A percentile compares a stretch with the other conserved stretches of the same genome.
These are phyloP conservation scores for Hortiboletus flavorubellus DNA, from an alignment of 768 basidiomycete genomes.

Conservation along the genomic window DNA sequence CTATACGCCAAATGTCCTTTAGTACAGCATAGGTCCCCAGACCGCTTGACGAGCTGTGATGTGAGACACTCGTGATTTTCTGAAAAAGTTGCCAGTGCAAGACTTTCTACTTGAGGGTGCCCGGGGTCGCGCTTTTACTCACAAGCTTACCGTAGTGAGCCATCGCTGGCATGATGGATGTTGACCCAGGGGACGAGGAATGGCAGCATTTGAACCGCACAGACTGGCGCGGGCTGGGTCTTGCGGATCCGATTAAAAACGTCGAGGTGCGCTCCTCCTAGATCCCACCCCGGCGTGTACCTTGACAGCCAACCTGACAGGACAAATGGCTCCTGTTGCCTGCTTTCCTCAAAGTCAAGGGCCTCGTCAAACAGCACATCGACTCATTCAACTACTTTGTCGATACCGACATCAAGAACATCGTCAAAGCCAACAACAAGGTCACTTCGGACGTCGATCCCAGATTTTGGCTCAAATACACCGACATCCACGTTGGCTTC, in stretches of 20 bases:
- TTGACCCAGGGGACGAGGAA: slow-evolving; percentile 36
- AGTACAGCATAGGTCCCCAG: background rate
- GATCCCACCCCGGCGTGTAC: background rate
- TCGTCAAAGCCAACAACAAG: slow-evolving; percentile 89
- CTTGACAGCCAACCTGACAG: slow-evolving; percentile 37
- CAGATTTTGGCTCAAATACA: slow-evolving; percentile 94
- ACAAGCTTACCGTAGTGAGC: background rate
- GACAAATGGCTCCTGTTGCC: slow-evolving; percentile 99
- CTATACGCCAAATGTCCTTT: slow-evolving; percentile 32
- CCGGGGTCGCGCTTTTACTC: background rate
- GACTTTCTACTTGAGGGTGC: background rate
- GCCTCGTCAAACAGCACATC: slow-evolving; percentile 98
- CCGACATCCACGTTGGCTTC: slow-evolving; percentile 89
- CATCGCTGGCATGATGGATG: slow-evolving; percentile 9
- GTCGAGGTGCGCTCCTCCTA: slow-evolving; percentile 66
- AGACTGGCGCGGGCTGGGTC: slow-evolving; percentile 72
- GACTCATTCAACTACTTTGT: slow-evolving; percentile 99
- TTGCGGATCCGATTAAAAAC: slow-evolving; percentile 88
- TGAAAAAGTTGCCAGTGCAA: too few species aligned
- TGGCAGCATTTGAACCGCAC: slow-evolving; percentile 57
- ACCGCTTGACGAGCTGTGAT: background rate
- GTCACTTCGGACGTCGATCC: slow-evolving; percentile 97
- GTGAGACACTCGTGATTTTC: too few species aligned
- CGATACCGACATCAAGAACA: slow-evolving; percentile 95
- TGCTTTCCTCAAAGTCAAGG: slow-evolving; percentile 95